Base-by-base conservation (phyloP, 2,329 filamentous ascomycete genomes). In the Aspergillus thermomutatus region DNA sequence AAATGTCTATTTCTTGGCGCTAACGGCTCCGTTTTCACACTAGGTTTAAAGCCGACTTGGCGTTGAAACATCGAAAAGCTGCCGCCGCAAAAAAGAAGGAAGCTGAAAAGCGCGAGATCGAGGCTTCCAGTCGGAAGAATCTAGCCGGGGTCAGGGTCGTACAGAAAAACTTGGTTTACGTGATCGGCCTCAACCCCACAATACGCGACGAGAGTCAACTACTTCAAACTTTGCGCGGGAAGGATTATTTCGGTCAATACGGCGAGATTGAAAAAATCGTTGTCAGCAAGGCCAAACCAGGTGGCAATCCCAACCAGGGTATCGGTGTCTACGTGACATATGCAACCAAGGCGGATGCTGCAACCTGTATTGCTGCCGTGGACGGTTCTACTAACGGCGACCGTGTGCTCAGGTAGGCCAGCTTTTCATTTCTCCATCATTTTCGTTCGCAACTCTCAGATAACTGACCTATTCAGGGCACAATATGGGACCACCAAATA, bases 311-410 rank as follows among this genome's bases (percentile, higher is more conserved):
- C 54, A 90, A 91, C 64, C 90, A 94, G 66, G 95, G 92, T 0
- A 88, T 99, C 4, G 94, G 94, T 49, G 93, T 99, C 51, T 99
- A 99, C 70, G 94, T 99, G n/a, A 99, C 94, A 0, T 99, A 97
- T 72, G 89, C 94, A 64, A 88, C 85, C 62, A 96, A 96, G 71
- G 87, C 91, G 63, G 94, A 97, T 75, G 94, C 94, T 17, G 88
- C 88, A 43, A 86, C 84, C 40, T 99, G 94, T 73, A 99, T 99
- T 61, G 83, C 87, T 55, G 91, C 92, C 40, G 94, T 99, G 4
- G 92, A 99, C 72, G 92, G 92, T 34, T 95, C 92, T 1, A 84
- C 89, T 59, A 97, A 99, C 69, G 92, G 91, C 52, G 94, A 97
- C 60, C 83, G 93, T 51, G 82, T 91, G 14, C 77, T 99, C 21